Conservation (phyloP, 139 green algal species). For the Trebouxia sp. region DNA sequence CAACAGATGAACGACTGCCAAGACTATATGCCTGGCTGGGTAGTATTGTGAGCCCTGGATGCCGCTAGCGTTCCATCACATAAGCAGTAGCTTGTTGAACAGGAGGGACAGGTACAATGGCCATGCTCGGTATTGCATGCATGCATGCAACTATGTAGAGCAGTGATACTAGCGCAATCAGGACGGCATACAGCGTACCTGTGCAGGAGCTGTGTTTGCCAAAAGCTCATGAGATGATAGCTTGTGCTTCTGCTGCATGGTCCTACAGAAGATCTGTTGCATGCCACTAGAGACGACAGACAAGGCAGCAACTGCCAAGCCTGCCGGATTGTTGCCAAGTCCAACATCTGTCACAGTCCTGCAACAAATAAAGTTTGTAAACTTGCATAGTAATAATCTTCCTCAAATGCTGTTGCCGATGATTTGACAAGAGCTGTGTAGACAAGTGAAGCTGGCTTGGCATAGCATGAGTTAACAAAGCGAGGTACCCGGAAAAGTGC, state of each 20-base stretch:
- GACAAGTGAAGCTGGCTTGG: too few species aligned
- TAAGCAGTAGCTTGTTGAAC: too few species aligned
- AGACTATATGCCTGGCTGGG: neutral
- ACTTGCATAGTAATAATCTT: too few species aligned
- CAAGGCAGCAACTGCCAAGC: conserved; percentile 76
- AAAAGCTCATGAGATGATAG: conserved; percentile 85
- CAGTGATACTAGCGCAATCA: neutral
- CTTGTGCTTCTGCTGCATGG: conserved; percentile 79
- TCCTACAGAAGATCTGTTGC: conserved; percentile 93
- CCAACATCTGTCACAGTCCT: conserved; percentile 82
- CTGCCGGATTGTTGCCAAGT: conserved; percentile 54
- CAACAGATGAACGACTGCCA: too few species aligned
- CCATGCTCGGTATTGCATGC: neutral
- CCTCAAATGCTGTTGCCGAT: too few species aligned
- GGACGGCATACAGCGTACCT: conserved; percentile 44
- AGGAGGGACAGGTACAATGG: too few species aligned
- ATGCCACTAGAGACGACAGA: conserved; percentile 82
- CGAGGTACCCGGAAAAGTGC: too few species aligned
- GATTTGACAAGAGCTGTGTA: too few species aligned
- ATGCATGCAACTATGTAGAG: neutral
- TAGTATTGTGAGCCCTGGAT: neutral
- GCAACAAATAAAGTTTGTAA: too few species aligned
- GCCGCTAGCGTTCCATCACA: neutral
- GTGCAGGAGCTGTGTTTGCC: conserved; percentile 79
- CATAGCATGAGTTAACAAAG: too few species aligned